Percentiles rank a stretch among this genome's conserved stretches.
These are phyloP conservation scores for Camillea tinctor DNA, from an alignment of 2,329 filamentous ascomycete genomes.

Conservation along the genomic window DNA sequence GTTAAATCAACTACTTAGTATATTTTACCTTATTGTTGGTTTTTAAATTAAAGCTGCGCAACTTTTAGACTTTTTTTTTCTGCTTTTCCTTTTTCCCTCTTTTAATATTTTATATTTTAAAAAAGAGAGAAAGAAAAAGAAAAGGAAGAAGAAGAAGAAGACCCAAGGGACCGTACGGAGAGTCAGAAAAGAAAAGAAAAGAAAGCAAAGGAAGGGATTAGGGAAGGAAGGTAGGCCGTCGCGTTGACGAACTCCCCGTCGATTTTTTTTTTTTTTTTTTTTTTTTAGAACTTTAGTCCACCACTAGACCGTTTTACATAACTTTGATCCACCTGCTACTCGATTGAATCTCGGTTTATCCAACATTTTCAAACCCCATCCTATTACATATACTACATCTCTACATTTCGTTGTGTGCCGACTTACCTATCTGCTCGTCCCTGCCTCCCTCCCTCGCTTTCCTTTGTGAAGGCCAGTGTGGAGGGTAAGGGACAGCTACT, in stretches of 20 bases:
- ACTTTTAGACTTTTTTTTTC: neutral
- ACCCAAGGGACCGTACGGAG: too few relatives aligned
- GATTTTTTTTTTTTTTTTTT: neutral
- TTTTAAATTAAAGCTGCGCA: neutral
- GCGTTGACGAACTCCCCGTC: neutral
- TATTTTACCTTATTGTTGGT: neutral
- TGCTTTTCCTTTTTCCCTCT: too few relatives aligned
- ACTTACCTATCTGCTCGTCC: neutral
- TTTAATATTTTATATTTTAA: too few relatives aligned
- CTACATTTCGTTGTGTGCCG: neutral
- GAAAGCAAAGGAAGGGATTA: neutral
- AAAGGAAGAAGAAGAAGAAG: too few relatives aligned
- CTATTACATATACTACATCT: neutral
- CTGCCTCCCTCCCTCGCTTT: slow-evolving; percentile 2
- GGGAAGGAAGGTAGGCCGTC: neutral
- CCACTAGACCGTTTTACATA: neutral
- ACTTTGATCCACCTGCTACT: neutral
- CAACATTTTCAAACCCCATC: neutral
- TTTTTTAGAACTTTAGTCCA: neutral
- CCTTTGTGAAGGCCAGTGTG: slow-evolving; percentile 1
- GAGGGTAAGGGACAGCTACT: neutral
- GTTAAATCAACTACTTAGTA: neutral
- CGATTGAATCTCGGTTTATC: neutral
- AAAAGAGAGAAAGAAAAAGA: too few relatives aligned
- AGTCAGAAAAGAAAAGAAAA: neutral